Conservation (phyloP, 805 yeast species). For the Lachancea waltii region DNA sequence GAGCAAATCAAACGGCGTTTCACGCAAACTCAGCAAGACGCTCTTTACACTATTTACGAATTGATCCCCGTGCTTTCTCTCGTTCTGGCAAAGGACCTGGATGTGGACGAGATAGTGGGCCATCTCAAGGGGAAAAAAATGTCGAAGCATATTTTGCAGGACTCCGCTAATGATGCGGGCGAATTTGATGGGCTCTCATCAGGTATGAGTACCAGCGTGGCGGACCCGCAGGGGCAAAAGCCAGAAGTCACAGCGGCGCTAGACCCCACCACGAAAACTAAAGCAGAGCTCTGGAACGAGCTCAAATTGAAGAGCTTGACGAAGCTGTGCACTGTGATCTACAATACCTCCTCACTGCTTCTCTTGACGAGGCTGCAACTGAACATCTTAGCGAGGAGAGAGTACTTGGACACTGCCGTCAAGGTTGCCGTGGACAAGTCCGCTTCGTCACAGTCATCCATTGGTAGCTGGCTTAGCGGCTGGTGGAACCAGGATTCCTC, state of each 20-base stretch:
- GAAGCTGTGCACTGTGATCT: slow-evolving; percentile 63
- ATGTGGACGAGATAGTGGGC: slow-evolving; percentile 24
- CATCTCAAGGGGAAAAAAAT: slow-evolving; percentile 23
- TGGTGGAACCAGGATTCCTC: slow-evolving; percentile 1
- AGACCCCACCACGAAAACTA: slow-evolving; percentile 32
- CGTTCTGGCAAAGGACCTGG: slow-evolving; percentile 22
- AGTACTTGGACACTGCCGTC: slow-evolving; percentile 74
- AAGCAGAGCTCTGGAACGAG: slow-evolving; percentile 76
- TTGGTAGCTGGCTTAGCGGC: slow-evolving; percentile 8
- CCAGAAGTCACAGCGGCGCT: slow-evolving; percentile 9
- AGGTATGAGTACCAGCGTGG: slow-evolving; percentile 17
- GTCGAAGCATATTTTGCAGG: slow-evolving; percentile 8
- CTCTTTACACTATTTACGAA: slow-evolving; percentile 75
- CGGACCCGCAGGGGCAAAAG: slow-evolving; percentile 12
- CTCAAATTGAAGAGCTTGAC: slow-evolving; percentile 70
- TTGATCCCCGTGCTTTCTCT: slow-evolving; percentile 67
- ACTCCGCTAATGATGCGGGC: slow-evolving; percentile 3
- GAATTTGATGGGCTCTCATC: slow-evolving; percentile 17
- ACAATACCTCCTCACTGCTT: slow-evolving; percentile 62
- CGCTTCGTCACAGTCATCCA: slow-evolving; percentile 12
- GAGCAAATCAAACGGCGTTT: slow-evolving; percentile 76
- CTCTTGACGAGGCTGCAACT: slow-evolving; percentile 78
- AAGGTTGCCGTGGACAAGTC: slow-evolving; percentile 45
- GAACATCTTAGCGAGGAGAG: slow-evolving; percentile 80
- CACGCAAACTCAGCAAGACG: slow-evolving; percentile 87